phyloP scores from a whole-genome alignment of 225 moss, liverwort and hornwort species.

The Pseudoscleropodium purum region DNA sequence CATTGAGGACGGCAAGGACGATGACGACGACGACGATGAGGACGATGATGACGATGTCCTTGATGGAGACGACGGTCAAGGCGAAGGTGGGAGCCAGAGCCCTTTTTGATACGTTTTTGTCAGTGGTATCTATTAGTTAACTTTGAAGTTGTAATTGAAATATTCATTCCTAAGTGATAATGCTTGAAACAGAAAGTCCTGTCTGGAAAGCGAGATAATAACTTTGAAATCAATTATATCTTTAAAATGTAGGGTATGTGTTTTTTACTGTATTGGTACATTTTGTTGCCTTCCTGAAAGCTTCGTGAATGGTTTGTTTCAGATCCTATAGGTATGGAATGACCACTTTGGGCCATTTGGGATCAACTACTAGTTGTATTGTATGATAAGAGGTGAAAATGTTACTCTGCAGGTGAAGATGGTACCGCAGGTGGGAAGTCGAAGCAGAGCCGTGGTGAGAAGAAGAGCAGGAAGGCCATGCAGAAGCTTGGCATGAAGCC shows the following conservation, averaged over 20 bases:
- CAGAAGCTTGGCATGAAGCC: conserved; percentile 99
- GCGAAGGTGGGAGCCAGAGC: conserved; percentile 32
- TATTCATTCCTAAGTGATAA: background rate
- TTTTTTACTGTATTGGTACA: background rate
- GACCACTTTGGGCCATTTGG: background rate
- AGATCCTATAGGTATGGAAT: background rate
- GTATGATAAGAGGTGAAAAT: background rate
- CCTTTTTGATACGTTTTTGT: background rate
- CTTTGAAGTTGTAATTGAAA: background rate
- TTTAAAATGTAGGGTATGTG: background rate
- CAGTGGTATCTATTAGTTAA: background rate
- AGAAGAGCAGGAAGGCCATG: conserved; percentile 99
- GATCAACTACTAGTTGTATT: background rate
- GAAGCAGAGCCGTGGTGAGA: conserved; percentile 99
- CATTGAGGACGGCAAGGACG: conserved; percentile 93
- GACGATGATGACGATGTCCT: conserved; percentile 90
- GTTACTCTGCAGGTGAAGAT: conserved; percentile 52
- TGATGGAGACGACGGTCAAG: conserved; percentile 69
- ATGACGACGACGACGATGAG: conserved; percentile 88
- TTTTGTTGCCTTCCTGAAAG: background rate
- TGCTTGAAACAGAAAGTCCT: background rate
- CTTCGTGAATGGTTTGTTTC: background rate
- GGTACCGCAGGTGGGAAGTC: conserved; percentile 77
- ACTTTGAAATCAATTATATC: background rate
- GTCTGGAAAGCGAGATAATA: no score